Evolutionary conservation across 192 early-diverging fungal species (phyloP).

Genomic region (Chytriomyces sp.): DNA sequence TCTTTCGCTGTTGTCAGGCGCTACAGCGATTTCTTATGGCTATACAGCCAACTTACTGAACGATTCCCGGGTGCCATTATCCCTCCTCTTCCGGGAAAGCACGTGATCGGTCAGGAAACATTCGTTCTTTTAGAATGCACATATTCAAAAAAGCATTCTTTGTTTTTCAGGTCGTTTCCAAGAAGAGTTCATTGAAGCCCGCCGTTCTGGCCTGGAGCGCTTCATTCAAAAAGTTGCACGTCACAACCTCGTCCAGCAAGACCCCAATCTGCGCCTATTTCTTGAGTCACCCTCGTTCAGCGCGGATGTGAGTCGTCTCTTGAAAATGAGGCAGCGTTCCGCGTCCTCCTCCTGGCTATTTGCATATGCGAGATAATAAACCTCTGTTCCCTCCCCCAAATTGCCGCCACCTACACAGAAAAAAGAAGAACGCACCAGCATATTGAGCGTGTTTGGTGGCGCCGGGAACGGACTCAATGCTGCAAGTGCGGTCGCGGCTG

Average conservation of each 20-base stretch:
- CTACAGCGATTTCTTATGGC: conserved; percentile 93
- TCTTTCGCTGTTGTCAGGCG: conserved; percentile 84
- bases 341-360: background rate
- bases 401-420: conserved; percentile 70
- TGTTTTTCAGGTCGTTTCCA: conserved; percentile 84
- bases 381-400: conserved; percentile 27
- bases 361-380: conserved; percentile 30
- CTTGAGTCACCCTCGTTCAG: conserved; percentile 85
- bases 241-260: conserved; percentile 81
- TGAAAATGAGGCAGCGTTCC: conserved; percentile 40
- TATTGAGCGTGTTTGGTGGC: background rate
- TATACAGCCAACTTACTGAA: conserved; percentile 77
- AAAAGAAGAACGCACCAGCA: conserved; percentile 8
- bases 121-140: conserved; percentile 55
- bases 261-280: conserved; percentile 83
- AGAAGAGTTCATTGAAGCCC: conserved; percentile 92
- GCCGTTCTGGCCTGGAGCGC: conserved; percentile 80
- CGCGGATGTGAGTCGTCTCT: conserved; percentile 49
- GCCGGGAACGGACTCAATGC: background rate
- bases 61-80: conserved; percentile 88
- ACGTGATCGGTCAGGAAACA: conserved; percentile 67
- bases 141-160: conserved; percentile 43
- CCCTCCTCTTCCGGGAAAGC: conserved; percentile 92
- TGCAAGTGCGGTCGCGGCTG: background rate
- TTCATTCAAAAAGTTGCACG: conserved; percentile 77